Evolutionary conservation across 768 basidiomycete genomes (phyloP).

Genomic region (Kwoniella heveanensis): DNA sequence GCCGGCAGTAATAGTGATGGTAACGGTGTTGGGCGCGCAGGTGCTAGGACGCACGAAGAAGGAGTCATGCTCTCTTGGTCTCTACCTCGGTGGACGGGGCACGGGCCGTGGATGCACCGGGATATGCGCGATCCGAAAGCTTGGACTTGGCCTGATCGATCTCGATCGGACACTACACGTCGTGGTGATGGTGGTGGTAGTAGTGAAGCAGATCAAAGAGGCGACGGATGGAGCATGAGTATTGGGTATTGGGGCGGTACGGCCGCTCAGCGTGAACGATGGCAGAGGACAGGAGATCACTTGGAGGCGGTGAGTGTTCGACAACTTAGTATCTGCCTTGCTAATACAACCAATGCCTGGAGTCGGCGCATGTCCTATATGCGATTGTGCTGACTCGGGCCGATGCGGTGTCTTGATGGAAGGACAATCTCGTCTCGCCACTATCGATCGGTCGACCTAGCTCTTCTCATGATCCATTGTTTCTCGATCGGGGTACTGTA

Average conservation of each 20-base stretch:
- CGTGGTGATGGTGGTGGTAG: not conserved
- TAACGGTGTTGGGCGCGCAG: not conserved
- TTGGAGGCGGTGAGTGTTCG: conserved; percentile 18
- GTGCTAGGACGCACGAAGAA: conserved; percentile 21
- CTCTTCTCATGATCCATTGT: not conserved
- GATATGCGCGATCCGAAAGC: not conserved
- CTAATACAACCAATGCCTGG: no score
- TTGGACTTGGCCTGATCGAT: not conserved
- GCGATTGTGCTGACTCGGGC: no score
- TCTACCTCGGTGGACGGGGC: conserved; percentile 36
- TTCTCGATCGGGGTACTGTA: no score
- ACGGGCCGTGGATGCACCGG: conserved; percentile 12
- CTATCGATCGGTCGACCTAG: not conserved
- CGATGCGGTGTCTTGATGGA: not conserved
- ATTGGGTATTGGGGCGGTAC: conserved; percentile 29
- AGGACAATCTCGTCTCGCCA: conserved; percentile 17
- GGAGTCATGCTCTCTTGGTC: conserved; percentile 27
- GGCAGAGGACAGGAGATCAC: conserved; percentile 12
- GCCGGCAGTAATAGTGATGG: no score
- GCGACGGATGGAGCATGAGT: not conserved
- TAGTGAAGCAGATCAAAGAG: not conserved
- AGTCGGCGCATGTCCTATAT: no score
- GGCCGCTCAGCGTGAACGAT: conserved; percentile 14
- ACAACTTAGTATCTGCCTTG: no score
- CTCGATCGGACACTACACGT: not conserved